Evolutionary conservation across 2,329 filamentous ascomycete genomes (phyloP).

Genomic region (Exutisphaerella laricina): DNA sequence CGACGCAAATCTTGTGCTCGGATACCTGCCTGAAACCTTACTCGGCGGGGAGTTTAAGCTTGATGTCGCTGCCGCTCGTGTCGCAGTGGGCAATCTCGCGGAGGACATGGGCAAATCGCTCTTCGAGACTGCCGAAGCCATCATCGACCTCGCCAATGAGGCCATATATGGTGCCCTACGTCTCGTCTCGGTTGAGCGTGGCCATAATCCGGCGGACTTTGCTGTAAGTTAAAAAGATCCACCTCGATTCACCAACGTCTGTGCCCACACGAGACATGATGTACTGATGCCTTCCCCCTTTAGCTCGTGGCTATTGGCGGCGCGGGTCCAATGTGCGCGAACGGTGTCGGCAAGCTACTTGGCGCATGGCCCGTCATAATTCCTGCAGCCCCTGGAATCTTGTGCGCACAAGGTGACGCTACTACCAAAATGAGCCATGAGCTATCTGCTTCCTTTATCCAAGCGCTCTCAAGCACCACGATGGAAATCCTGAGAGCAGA

Average conservation of each 20-base stretch:
- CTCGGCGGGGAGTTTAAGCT: conserved; percentile 27
- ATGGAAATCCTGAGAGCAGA: conserved; percentile 23
- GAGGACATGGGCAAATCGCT: conserved; percentile 26
- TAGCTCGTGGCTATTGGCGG: conserved; percentile 26
- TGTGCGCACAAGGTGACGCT: conserved; percentile 26
- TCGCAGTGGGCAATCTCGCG: conserved; percentile 21
- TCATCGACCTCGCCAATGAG: conserved; percentile 26
- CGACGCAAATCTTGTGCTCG: conserved; percentile 25
- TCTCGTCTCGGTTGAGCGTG: conserved; percentile 25
- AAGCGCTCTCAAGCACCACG: conserved; percentile 18
- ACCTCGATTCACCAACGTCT: no score
- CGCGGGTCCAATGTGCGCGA: conserved; percentile 23
- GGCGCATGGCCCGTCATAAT: conserved; percentile 28
- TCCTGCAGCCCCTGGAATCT: conserved; percentile 26
- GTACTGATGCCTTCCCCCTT: no score
- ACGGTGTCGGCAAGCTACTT: conserved; percentile 24
- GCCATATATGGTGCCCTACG: conserved; percentile 26
- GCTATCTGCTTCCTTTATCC: conserved; percentile 25
- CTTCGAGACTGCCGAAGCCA: conserved; percentile 24
- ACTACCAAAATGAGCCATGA: conserved; percentile 29
- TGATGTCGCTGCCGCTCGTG: conserved; percentile 21
- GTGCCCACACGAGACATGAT: no score
- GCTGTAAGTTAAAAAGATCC: no score
- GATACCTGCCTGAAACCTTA: conserved; percentile 25
- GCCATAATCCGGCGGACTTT: conserved; percentile 26